Conservation (phyloP, 352 stramenopile species). For the Plasmopara viticola region DNA sequence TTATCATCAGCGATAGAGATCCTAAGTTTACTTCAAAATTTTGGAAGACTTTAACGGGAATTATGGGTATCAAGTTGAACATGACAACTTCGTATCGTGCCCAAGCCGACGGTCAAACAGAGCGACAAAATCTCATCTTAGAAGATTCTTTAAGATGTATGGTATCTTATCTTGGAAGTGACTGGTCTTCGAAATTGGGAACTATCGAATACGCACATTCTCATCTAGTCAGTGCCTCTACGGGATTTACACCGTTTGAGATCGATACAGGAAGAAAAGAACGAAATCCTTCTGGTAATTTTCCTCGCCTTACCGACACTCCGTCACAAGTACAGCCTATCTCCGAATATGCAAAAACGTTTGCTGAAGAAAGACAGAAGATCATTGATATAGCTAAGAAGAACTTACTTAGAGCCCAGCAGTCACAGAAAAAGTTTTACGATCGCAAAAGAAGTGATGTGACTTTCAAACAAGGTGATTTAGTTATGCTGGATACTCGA, state of each 20-base stretch:
- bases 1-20: conserved; percentile 11
- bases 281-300: not conserved
- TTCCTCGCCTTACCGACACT: not conserved
- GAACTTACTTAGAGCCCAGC: conserved; percentile 2
- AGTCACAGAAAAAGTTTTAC: conserved; percentile 10
- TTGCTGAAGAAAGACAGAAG: conserved; percentile 3
- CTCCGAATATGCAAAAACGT: conserved; percentile 11
- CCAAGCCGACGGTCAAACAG: conserved; percentile 4
- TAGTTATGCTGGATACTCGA: conserved; percentile 10
- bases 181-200: not conserved
- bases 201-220: conserved; percentile 6
- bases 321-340: conserved; percentile 10
- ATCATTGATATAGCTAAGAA: conserved; percentile 7
- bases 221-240: not conserved
- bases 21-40: conserved; percentile 16
- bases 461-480: not conserved
- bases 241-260: not conserved
- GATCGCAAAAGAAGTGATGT: conserved; percentile 3
- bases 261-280: not conserved
- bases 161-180: conserved; percentile 1
- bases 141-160: conserved; percentile 1
- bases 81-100: conserved; percentile 3
- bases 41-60: conserved; percentile 1
- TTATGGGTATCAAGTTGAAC: not conserved
- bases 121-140: conserved; percentile 1